Conservation (phyloP, 441 rosid species). For the Arabidopsis hybrid region DNA sequence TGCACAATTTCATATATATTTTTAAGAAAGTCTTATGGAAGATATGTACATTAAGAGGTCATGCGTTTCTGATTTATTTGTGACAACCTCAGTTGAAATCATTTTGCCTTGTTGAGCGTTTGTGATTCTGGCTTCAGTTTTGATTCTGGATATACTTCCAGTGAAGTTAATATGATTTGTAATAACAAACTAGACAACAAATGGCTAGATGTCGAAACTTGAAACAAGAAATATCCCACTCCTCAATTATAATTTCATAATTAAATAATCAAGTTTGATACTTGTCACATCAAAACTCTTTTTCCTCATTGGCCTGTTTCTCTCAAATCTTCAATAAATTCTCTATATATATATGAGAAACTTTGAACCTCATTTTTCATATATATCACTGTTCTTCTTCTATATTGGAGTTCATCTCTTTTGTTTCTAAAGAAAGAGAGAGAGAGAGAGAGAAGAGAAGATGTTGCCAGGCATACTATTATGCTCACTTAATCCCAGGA, state of each 20-base stretch:
- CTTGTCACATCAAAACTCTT: constrained; percentile 41
- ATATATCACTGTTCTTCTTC: constrained; percentile 18
- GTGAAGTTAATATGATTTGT: not conserved
- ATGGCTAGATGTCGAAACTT: constrained; percentile 34
- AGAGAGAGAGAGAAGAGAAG: not conserved
- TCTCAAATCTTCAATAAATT: not conserved
- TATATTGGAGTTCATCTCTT: not conserved
- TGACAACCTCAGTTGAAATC: not conserved
- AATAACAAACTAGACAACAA: constrained; percentile 36
- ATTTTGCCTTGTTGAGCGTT: not conserved
- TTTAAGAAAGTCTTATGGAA: not conserved
- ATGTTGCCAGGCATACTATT: constrained; percentile 69
- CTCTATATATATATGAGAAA: constrained; percentile 32
- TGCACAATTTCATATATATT: not conserved
- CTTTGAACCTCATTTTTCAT: constrained; percentile 17
- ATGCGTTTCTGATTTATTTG: constrained; percentile 8
- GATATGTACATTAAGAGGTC: not conserved
- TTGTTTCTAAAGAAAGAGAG: not conserved
- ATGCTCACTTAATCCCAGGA: constrained; percentile 61
- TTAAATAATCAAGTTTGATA: constrained; percentile 34
- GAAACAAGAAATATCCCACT: not conserved
- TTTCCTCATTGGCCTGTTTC: constrained; percentile 27
- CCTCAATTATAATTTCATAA: not conserved
- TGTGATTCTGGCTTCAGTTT: constrained; percentile 1
- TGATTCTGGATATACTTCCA: not conserved